Evolutionary conservation across 371 early-diverging fungal genomes (phyloP).

Genomic region (Conidiobolus incongruus): DNA sequence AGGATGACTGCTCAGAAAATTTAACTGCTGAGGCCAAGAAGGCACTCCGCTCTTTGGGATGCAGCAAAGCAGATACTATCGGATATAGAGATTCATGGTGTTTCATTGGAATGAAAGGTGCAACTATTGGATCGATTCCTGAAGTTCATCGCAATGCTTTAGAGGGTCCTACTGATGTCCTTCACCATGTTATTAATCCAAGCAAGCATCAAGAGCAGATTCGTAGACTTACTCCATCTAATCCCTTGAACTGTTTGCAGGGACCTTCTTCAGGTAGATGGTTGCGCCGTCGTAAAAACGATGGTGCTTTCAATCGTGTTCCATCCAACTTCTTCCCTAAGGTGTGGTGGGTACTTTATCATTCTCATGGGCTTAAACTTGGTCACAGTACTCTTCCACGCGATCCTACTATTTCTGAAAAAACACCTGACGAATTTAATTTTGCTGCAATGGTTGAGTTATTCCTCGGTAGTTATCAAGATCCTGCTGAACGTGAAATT

Average conservation of each 20-base stretch:
- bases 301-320: constrained; percentile 66
- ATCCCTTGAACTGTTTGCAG: constrained; percentile 19
- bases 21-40: constrained; percentile 25
- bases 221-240: constrained; percentile 12
- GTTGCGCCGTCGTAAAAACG: constrained; percentile 55
- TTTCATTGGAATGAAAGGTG: constrained; percentile 45
- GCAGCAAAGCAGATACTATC: constrained; percentile 22
- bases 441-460: constrained; percentile 53
- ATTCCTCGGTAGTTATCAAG: constrained; percentile 35
- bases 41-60: constrained; percentile 36
- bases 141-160: neutral
- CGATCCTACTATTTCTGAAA: constrained; percentile 66
- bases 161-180: neutral
- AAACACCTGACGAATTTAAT: constrained; percentile 63
- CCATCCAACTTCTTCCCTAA: constrained; percentile 55
- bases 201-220: constrained; percentile 16
- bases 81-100: constrained; percentile 62
- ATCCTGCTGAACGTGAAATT: constrained; percentile 70
- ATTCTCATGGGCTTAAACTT: constrained; percentile 24
- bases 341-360: constrained; percentile 44
- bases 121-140: neutral
- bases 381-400: constrained; percentile 33
- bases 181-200: neutral
- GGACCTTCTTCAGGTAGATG: constrained; percentile 44
- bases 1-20: constrained; percentile 50